Evolutionary conservation across 768 basidiomycete genomes (phyloP).

Genomic region (Leccinum rimulosum): DNA sequence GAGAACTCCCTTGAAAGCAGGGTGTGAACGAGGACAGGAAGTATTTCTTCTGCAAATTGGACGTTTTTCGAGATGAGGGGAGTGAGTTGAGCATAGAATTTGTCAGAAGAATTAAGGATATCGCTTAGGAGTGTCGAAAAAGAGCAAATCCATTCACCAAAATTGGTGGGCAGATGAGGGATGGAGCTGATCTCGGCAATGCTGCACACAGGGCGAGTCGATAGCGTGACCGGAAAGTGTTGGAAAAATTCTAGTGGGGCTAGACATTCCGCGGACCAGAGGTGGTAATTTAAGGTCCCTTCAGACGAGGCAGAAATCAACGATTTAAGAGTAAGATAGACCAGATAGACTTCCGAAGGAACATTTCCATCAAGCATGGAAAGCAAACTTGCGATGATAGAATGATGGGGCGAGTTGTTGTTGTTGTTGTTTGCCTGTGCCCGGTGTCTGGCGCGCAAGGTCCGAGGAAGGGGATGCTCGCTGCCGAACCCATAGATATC

Average conservation of each 20-base stretch:
- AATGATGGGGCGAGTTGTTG: slow-evolving; percentile 39
- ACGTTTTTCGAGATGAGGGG: slow-evolving; percentile 54
- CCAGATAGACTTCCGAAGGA: slow-evolving; percentile 48
- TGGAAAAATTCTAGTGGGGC: slow-evolving; percentile 49
- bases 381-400: slow-evolving; percentile 53
- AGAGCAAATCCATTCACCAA: slow-evolving; percentile 59
- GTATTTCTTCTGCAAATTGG: slow-evolving; percentile 59
- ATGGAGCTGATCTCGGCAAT: slow-evolving; percentile 37
- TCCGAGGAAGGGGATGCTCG: slow-evolving; percentile 44
- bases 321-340: slow-evolving; percentile 65
- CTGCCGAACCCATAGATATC: slow-evolving; percentile 58
- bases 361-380: slow-evolving; percentile 54
- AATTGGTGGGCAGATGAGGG: slow-evolving; percentile 45
- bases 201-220: slow-evolving; percentile 28
- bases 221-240: slow-evolving; percentile 40
- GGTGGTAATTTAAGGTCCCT: slow-evolving; percentile 27
- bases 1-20: slow-evolving; percentile 42
- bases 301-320: slow-evolving; percentile 42
- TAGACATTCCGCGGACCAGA: slow-evolving; percentile 41
- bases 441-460: slow-evolving; percentile 39
- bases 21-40: slow-evolving; percentile 76
- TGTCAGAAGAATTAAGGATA: slow-evolving; percentile 48
- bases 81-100: slow-evolving; percentile 68
- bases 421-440: slow-evolving; percentile 10
- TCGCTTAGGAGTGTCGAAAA: slow-evolving; percentile 59